Evolutionary conservation across 1,284 basidiomycete genomes (phyloP).

Genomic region (Moesziomyces antarcticus): DNA sequence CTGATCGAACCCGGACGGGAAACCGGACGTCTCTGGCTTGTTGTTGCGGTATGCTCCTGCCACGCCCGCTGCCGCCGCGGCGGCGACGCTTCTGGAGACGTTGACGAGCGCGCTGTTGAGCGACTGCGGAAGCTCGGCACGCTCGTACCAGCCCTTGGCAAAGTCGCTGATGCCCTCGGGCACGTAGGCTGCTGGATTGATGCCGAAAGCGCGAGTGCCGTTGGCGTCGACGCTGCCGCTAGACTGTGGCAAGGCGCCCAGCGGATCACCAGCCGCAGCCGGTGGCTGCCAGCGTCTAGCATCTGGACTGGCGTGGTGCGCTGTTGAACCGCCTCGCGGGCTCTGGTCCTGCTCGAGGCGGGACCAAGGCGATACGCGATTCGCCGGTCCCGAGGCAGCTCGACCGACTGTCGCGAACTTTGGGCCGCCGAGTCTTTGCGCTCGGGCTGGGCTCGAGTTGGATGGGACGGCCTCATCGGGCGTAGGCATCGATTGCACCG

Average conservation of each 20-base stretch:
- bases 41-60: constrained; percentile 20
- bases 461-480: background rate
- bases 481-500: constrained; percentile 9
- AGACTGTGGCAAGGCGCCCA: constrained; percentile 10
- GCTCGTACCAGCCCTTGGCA: constrained; percentile 57
- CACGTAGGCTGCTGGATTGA: constrained; percentile 43
- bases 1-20: constrained; percentile 42
- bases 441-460: background rate
- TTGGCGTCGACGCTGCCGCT: constrained; percentile 3
- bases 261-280: constrained; percentile 8
- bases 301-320: constrained; percentile 1
- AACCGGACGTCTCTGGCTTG: constrained; percentile 24
- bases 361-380: constrained; percentile 26
- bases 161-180: constrained; percentile 56
- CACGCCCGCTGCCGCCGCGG: constrained; percentile 32
- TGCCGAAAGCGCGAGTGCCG: constrained; percentile 27
- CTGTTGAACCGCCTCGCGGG: background rate
- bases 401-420: constrained; percentile 45
- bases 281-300: constrained; percentile 13
- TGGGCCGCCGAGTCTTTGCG: constrained; percentile 9
- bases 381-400: constrained; percentile 1
- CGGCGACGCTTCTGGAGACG: constrained; percentile 50
- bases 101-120: constrained; percentile 50
- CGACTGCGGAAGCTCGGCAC: constrained; percentile 44
- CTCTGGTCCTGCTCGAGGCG: constrained; percentile 9